Evolutionary conservation across 148 eudicot genomes (phyloP).

Genomic region (Chenopodium quinoa): DNA sequence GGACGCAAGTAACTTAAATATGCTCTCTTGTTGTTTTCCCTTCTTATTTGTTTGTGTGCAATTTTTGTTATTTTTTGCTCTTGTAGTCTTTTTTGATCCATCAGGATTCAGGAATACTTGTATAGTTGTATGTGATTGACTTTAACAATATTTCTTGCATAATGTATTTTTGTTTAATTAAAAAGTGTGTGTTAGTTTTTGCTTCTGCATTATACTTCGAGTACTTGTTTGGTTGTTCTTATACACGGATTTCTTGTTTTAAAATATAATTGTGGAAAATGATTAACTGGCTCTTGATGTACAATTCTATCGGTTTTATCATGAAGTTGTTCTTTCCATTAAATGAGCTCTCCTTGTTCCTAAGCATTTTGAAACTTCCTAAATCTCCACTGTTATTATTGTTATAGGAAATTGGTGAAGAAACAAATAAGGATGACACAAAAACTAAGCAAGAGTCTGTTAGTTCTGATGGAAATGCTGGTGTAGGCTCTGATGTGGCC

Average conservation of each 20-base stretch:
- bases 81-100: too few species aligned
- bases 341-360: too few species aligned
- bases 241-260: neutral
- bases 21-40: too few species aligned
- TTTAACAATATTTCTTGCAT: too few species aligned
- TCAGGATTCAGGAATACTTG: too few species aligned
- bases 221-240: neutral
- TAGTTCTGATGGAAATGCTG: constrained; percentile 23
- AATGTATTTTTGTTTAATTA: too few species aligned
- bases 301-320: neutral
- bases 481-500: constrained; percentile 25
- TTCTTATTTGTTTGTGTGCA: too few species aligned
- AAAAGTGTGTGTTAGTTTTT: neutral
- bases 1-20: too few species aligned
- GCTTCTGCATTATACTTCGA: neutral
- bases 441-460: constrained; percentile 23
- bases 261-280: neutral
- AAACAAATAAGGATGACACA: constrained; percentile 27
- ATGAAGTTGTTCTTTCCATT: neutral
- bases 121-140: neutral
- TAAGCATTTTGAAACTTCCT: neutral
- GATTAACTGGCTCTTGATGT: neutral
- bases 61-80: too few species aligned
- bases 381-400: neutral
- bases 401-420: constrained; percentile 49